These are phyloP conservation scores for Phytophthora podocarpi DNA, from an alignment of 352 stramenopile species.

Conservation along the genomic window DNA sequence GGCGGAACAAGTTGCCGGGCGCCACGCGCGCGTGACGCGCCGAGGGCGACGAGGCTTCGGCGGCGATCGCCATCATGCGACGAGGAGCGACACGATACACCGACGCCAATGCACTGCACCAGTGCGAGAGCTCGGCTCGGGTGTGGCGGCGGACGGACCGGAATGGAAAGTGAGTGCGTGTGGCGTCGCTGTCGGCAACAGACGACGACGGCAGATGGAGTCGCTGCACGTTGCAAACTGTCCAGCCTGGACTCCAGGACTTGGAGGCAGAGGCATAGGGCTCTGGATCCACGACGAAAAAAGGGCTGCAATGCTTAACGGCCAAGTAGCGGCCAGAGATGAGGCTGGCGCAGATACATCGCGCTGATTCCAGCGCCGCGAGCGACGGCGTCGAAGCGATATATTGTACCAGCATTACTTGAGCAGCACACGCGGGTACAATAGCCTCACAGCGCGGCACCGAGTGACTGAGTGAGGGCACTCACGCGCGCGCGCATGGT, in stretches of 20 bases:
- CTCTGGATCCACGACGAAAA: conserved; percentile 18
- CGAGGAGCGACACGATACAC: too few species aligned
- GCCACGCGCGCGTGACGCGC: conserved; percentile 19
- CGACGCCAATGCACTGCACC: too few species aligned
- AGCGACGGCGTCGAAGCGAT: conserved; percentile 12
- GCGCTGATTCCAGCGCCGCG: conserved; percentile 22
- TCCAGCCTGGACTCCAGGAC: too few species aligned
- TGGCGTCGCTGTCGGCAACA: conserved; percentile 7
- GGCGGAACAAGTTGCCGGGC: conserved; percentile 47
- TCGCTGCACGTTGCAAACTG: conserved; percentile 14
- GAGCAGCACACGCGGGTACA: not conserved
- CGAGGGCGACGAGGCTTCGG: conserved; percentile 8
- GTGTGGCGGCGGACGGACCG: conserved; percentile 10
- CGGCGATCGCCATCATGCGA: conserved; percentile 25
- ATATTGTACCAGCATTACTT: not conserved
- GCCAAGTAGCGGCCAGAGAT: conserved; percentile 24
- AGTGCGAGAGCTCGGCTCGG: too few species aligned
- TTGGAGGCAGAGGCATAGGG: conserved; percentile 11
- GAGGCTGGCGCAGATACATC: conserved; percentile 27
- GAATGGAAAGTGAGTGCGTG: conserved; percentile 28
- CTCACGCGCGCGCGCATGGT: not conserved
- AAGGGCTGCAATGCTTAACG: conserved; percentile 11
- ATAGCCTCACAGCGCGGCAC: too few species aligned
- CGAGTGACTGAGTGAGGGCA: too few species aligned
- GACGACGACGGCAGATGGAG: conserved; percentile 14